Conservation (phyloP, 306 rosid genomes). For the Cyclanthera cordifolia region DNA sequence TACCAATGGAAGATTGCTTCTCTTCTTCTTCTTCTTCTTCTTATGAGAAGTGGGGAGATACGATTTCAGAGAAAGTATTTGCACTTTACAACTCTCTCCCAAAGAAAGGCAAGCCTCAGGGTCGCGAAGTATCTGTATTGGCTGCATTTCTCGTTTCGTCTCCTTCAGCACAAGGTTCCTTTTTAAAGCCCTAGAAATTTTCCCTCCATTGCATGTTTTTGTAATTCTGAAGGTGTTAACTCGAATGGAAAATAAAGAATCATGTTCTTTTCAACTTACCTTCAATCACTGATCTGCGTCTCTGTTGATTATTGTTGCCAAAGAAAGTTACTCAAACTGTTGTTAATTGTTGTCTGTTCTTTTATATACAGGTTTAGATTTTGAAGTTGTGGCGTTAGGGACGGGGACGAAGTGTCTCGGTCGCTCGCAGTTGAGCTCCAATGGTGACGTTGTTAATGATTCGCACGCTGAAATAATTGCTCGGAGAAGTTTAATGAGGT, state of each 20-base stretch:
- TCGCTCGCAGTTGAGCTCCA: constrained; percentile 51
- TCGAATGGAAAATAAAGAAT: neutral
- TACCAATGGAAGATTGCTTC: constrained; percentile 15
- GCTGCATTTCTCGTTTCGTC: constrained; percentile 80
- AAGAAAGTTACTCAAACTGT: neutral
- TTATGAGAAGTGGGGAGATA: constrained; percentile 27
- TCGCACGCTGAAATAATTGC: constrained; percentile 86
- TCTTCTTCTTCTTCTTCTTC: constrained; percentile 19
- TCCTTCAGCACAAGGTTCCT: constrained; percentile 42
- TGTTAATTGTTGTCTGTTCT: neutral
- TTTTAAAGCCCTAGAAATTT: neutral
- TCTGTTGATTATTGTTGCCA: neutral
- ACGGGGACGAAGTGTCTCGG: constrained; percentile 91
- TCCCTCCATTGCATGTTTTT: neutral
- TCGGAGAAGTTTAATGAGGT: constrained; percentile 76
- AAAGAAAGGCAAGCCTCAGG: constrained; percentile 90
- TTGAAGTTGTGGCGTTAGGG: constrained; percentile 69
- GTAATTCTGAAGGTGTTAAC: neutral
- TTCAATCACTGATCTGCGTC: neutral
- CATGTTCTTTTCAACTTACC: neutral
- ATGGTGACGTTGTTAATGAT: constrained; percentile 69
- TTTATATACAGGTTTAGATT: constrained; percentile 22
- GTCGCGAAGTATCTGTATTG: constrained; percentile 72
- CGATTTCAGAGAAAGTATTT: constrained; percentile 42
- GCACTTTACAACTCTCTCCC: constrained; percentile 50